phyloP scores from a whole-genome alignment of 441 rosid species.

The Biscutella laevigata region DNA sequence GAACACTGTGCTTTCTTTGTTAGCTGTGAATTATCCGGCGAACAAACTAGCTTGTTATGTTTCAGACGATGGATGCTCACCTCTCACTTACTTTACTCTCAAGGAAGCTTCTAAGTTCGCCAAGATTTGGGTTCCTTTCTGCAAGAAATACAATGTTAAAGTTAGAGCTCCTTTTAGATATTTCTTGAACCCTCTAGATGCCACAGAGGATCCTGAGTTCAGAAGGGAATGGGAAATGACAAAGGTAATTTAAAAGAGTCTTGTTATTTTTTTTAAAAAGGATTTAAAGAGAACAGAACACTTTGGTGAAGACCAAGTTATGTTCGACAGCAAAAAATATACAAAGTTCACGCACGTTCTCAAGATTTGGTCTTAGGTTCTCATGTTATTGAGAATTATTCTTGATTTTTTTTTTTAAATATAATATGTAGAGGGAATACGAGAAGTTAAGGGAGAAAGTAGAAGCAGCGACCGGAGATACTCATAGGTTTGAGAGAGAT shows the following conservation, averaged over 20 bases:
- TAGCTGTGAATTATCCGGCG: conserved; percentile 72
- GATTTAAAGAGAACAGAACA: not conserved
- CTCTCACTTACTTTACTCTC: conserved; percentile 46
- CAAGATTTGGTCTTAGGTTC: not conserved
- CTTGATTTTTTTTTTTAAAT: not conserved
- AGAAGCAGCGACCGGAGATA: conserved; percentile 26
- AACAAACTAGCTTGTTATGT: conserved; percentile 66
- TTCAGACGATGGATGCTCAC: conserved; percentile 68
- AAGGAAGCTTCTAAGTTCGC: conserved; percentile 58
- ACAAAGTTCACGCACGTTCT: no score
- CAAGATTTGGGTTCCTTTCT: conserved; percentile 66
- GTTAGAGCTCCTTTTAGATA: conserved; percentile 70
- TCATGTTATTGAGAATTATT: not conserved
- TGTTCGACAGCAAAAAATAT: no score
- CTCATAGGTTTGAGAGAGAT: conserved; percentile 4
- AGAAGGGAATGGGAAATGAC: conserved; percentile 34
- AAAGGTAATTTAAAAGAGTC: conserved; percentile 41
- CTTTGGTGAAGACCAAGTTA: not conserved
- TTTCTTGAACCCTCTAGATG: conserved; percentile 22
- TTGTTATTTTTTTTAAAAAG: not conserved
- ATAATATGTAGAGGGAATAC: conserved; percentile 37
- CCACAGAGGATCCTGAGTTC: conserved; percentile 20
- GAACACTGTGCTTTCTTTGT: conserved; percentile 60
- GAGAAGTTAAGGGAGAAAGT: conserved; percentile 37
- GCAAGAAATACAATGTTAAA: conserved; percentile 48